These are phyloP conservation scores for Saturnispora halmiae DNA, from an alignment of 805 yeast species.

Conservation along the genomic window DNA sequence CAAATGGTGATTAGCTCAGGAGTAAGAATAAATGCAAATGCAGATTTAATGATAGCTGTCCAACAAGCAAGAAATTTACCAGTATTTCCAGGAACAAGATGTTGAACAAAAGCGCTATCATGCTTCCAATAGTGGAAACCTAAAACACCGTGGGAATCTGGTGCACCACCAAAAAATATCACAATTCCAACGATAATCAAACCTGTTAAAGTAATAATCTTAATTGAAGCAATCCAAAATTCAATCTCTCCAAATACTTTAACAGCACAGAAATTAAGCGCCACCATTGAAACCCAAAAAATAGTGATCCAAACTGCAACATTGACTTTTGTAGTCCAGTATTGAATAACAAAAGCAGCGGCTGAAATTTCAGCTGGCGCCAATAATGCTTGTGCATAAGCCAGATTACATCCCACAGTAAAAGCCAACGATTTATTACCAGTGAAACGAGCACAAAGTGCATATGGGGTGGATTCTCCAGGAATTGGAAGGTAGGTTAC, in stretches of 20 bases:
- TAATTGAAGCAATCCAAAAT: slow-evolving; percentile 59
- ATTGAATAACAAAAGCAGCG: slow-evolving; percentile 51
- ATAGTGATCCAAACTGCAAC: slow-evolving; percentile 55
- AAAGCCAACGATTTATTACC: slow-evolving; percentile 50
- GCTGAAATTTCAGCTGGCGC: slow-evolving; percentile 59
- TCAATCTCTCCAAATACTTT: slow-evolving; percentile 44
- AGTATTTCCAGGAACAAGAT: slow-evolving; percentile 41
- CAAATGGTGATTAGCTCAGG: slow-evolving; percentile 27
- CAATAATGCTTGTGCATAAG: slow-evolving; percentile 41
- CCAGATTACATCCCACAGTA: slow-evolving; percentile 42
- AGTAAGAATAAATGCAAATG: slow-evolving; percentile 47
- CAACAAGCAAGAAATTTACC: slow-evolving; percentile 59
- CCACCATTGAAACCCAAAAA: slow-evolving; percentile 38
- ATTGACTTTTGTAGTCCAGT: slow-evolving; percentile 48
- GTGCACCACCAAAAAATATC: slow-evolving; percentile 61
- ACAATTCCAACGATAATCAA: slow-evolving; percentile 47
- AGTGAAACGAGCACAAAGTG: slow-evolving; percentile 27
- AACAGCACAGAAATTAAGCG: slow-evolving; percentile 44
- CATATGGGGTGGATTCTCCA: slow-evolving; percentile 59
- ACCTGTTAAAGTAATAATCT: slow-evolving; percentile 56
- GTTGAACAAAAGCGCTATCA: slow-evolving; percentile 40
- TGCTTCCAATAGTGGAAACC: slow-evolving; percentile 37
- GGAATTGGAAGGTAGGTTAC: slow-evolving; percentile 53
- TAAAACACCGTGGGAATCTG: slow-evolving; percentile 32
- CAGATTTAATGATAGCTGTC: slow-evolving; percentile 55